Base-by-base conservation (phyloP, 306 rosid species). In the Medicago lupulina region DNA sequence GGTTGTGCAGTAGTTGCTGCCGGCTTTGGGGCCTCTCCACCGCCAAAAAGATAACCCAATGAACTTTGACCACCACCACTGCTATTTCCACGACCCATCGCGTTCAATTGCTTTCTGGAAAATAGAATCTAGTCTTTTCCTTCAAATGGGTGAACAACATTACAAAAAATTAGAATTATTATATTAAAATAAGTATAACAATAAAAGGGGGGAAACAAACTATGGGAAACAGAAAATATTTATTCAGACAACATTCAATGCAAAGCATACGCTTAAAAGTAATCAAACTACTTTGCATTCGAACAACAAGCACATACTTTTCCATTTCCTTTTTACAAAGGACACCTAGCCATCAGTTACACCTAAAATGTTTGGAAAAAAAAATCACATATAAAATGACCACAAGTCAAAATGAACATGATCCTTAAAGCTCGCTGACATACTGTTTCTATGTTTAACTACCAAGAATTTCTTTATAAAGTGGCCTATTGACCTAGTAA, bases 61-160 rank as follows among this genome's bases (percentile, higher is more conserved):
- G 98, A 95, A 86, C 98, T 95, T 85, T 92, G 97, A 58, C 98
- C 98, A 58, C 98, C 98, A 73, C 98, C 98, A 19, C 96, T 86
- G 91, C 98, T 95, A 82, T 85, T 90, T 81, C 98, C 98, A 76
- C 98, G 98, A 76, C 98, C 98, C 98, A 95, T 95, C 75, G 50
- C 88, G 81, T 81, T 82, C 77, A 69, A 62, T 67, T 80, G 62
- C 70, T 79, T 74, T 8, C 69, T 66, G 40, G 67, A 80, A 65
- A 65, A 58, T 16, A 79, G 16, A 80, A 71, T 73, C 58, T 28
- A 67, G 67, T 62, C 69, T 46, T 84, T n/a, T 67, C 71, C 65
- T 78, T 71, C 60, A 85, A 41, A 74, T n/a, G 49, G 63, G 46
- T 70, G 13, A 40, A 68, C 43, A 77, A 6, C 13, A 74, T 78